phyloP scores from a whole-genome alignment of 495 filamentous ascomycete species.

The Aspergillus leporis region DNA sequence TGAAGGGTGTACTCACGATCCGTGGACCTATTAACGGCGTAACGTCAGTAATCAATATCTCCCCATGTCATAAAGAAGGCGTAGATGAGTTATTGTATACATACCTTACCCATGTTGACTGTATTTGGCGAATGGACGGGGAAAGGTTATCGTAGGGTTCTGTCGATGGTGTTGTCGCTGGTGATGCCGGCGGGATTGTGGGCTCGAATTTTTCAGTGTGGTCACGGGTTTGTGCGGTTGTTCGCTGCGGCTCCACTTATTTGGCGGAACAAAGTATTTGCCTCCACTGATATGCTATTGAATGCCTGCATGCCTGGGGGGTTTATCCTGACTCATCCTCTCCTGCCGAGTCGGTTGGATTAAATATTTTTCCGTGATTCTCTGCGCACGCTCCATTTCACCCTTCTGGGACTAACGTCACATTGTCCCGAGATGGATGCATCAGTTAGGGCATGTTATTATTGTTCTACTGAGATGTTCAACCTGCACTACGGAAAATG shows the following conservation, averaged over 20 bases:
- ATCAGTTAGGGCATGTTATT: no score
- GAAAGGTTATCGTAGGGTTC: constrained; percentile 5
- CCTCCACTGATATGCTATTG: background rate
- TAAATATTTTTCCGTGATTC: background rate
- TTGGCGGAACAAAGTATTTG: constrained; percentile 6
- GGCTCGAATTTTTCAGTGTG: constrained; percentile 10
- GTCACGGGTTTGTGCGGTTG: constrained; percentile 12
- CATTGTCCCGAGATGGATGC: background rate
- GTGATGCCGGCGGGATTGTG: constrained; percentile 4
- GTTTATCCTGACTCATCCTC: background rate
- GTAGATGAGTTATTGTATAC: background rate
- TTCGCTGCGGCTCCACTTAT: background rate
- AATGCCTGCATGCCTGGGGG: background rate
- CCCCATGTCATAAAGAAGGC: background rate
- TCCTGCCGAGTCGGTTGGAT: constrained; percentile 1
- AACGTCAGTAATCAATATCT: background rate
- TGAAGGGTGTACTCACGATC: constrained; percentile 6
- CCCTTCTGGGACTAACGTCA: background rate
- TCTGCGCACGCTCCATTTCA: background rate
- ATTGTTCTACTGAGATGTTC: no score
- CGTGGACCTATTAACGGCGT: constrained; percentile 8
- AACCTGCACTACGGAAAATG: no score
- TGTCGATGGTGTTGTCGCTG: constrained; percentile 8
- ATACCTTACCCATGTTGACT: constrained; percentile 12
- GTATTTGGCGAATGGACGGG: constrained; percentile 1